These are phyloP conservation scores for Kluyveromyces sp. DNA, from an alignment of 1,139 yeast species.

Conservation along the genomic window DNA sequence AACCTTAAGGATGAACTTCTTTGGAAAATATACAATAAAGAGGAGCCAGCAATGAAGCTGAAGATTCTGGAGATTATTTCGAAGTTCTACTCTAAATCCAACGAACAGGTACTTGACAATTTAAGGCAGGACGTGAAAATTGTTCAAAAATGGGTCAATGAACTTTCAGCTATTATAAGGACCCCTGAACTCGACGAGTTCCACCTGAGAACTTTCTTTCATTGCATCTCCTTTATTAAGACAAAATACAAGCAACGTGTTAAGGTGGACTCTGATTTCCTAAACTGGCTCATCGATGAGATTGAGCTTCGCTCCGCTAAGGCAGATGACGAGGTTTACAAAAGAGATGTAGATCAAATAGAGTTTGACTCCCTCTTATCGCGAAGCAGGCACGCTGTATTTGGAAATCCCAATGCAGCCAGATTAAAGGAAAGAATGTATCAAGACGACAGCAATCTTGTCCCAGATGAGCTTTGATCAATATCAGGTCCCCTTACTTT, in stretches of 20 bases:
- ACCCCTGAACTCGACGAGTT: constrained; percentile 32
- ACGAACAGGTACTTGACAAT: neutral
- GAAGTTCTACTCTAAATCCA: constrained; percentile 11
- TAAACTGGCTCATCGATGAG: constrained; percentile 59
- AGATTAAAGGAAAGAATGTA: constrained; percentile 25
- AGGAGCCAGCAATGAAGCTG: constrained; percentile 25
- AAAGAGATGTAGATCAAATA: constrained; percentile 29
- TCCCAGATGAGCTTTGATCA: constrained; percentile 7
- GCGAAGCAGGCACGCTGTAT: constrained; percentile 60
- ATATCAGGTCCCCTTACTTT: neutral
- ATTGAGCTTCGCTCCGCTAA: constrained; percentile 37
- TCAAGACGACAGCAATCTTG: constrained; percentile 16
- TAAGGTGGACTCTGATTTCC: constrained; percentile 34
- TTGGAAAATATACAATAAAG: constrained; percentile 17
- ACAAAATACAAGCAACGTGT: constrained; percentile 16
- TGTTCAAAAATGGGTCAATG: constrained; percentile 24
- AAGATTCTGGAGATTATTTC: constrained; percentile 29
- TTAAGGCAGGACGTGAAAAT: neutral
- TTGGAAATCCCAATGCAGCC: constrained; percentile 71
- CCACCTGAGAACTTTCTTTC: constrained; percentile 40
- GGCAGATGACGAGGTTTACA: constrained; percentile 18
- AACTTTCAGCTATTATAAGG: constrained; percentile 22
- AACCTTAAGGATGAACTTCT: constrained; percentile 14
- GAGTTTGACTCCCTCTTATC: constrained; percentile 42
- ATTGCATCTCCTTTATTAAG: constrained; percentile 38